Evolutionary conservation across 2,329 filamentous ascomycete species (phyloP).

Genomic region (Cladosporium oxysporum): DNA sequence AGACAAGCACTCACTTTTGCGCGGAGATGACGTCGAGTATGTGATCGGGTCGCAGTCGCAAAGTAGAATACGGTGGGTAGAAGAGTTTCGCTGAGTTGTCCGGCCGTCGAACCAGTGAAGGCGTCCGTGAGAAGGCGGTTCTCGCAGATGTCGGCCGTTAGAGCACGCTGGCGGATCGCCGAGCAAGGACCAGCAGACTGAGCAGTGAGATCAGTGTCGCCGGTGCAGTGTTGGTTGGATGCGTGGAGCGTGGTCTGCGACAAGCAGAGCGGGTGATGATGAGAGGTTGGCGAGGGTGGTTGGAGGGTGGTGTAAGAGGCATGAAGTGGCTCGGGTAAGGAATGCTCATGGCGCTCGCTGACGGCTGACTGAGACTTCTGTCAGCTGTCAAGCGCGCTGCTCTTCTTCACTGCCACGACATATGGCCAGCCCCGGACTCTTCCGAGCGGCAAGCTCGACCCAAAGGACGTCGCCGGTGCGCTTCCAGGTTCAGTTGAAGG

Average conservation of each 20-base stretch:
- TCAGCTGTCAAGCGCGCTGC: neutral
- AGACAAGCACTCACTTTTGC: slow-evolving; percentile 22
- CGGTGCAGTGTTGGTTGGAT: slow-evolving; percentile 3
- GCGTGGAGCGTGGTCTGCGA: slow-evolving; percentile 28
- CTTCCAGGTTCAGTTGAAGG: neutral
- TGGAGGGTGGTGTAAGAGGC: slow-evolving; percentile 15
- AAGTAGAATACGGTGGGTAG: slow-evolving; percentile 20
- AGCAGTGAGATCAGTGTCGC: slow-evolving; percentile 7
- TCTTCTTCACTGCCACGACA: neutral
- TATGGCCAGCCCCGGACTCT: neutral
- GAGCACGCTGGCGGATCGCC: slow-evolving; percentile 19
- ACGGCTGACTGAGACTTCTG: neutral
- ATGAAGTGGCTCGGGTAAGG: slow-evolving; percentile 1
- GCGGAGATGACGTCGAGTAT: slow-evolving; percentile 12
- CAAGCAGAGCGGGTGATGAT: slow-evolving; percentile 27
- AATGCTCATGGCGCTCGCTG: neutral
- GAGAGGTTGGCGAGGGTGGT: slow-evolving; percentile 23
- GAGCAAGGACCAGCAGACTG: slow-evolving; percentile 17
- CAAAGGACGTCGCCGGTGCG: neutral
- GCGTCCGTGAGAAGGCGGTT: slow-evolving; percentile 52
- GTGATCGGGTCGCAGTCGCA: slow-evolving; percentile 22
- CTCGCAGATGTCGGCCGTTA: slow-evolving; percentile 35
- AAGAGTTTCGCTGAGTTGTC: slow-evolving; percentile 26
- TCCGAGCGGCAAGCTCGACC: slow-evolving; percentile 8
- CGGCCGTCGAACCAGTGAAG: slow-evolving; percentile 59